Conservation (phyloP, 306 rosid genomes). For the Arachis stenosperma region DNA sequence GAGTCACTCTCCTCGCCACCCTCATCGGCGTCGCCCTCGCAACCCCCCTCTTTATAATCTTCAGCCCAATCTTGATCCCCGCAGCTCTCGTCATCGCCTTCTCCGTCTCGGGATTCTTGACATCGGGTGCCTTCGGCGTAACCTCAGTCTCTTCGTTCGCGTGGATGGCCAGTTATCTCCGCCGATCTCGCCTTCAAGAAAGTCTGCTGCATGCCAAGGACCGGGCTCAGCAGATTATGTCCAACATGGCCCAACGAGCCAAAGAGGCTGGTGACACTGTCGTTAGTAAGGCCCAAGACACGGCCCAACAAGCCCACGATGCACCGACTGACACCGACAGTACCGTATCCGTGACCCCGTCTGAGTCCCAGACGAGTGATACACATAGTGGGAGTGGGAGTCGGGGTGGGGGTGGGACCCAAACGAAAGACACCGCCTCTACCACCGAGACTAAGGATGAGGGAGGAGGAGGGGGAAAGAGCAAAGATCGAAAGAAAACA, state of each 20-base stretch:
- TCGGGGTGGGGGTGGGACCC: not conserved
- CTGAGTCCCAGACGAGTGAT: not conserved
- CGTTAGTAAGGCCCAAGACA: slow-evolving; percentile 24
- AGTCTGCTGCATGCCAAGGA: slow-evolving; percentile 38
- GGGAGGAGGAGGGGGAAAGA: not conserved
- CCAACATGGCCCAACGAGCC: slow-evolving; percentile 28
- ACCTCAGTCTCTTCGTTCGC: slow-evolving; percentile 64
- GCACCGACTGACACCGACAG: slow-evolving; percentile 26
- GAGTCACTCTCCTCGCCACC: slow-evolving; percentile 49
- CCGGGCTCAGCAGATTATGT: slow-evolving; percentile 31
- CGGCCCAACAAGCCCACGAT: slow-evolving; percentile 2
- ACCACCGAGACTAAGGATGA: too few species aligned
- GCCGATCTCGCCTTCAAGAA: slow-evolving; percentile 39
- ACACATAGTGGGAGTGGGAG: slow-evolving; percentile 9
- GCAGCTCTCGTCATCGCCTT: slow-evolving; percentile 46
- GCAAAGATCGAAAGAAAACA: not conserved
- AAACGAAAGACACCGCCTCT: too few species aligned
- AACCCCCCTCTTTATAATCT: slow-evolving; percentile 56
- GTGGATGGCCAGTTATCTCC: slow-evolving; percentile 51
- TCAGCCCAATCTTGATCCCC: slow-evolving; percentile 63
- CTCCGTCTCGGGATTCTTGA: slow-evolving; percentile 54
- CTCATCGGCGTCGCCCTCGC: slow-evolving; percentile 50
- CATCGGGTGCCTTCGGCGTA: slow-evolving; percentile 61
- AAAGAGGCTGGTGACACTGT: slow-evolving; percentile 14
- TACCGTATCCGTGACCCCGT: not conserved